phyloP scores from a whole-genome alignment of 2,329 filamentous ascomycete species.

The Colletotrichum liaoningense region DNA sequence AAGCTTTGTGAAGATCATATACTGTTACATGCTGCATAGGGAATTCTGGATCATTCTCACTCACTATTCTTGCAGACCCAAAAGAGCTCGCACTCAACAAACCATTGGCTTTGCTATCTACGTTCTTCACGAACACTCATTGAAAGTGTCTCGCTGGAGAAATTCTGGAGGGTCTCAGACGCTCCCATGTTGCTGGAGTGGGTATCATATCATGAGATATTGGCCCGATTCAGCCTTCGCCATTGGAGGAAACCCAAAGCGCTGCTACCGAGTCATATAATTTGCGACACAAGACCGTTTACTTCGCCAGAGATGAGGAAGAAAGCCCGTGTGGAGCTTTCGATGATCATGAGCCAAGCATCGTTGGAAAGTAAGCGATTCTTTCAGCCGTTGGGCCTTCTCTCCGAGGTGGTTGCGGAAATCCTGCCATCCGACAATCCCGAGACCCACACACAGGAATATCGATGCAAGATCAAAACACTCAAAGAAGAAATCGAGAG shows the following conservation, averaged over 20 bases:
- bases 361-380: background rate
- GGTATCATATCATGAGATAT: constrained; percentile 43
- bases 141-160: background rate
- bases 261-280: background rate
- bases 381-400: background rate
- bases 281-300: background rate
- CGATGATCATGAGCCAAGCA: background rate
- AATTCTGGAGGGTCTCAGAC: background rate
- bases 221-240: constrained; percentile 42
- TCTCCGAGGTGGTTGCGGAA: background rate
- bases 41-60: background rate
- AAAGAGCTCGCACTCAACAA: constrained; percentile 39
- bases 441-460: background rate
- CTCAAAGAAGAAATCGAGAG: background rate
- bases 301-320: background rate
- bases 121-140: constrained; percentile 39
- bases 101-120: constrained; percentile 44
- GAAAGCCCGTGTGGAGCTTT: background rate
- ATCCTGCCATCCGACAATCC: background rate
- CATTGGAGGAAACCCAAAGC: constrained; percentile 39
- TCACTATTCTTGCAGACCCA: constrained; percentile 36
- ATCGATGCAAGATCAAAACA: background rate
- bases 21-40: too few relatives aligned
- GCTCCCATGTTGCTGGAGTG: constrained; percentile 40
- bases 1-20: background rate